These are phyloP conservation scores for Agaricus sinodeliciosus DNA, from an alignment of 768 basidiomycete species.

Conservation along the genomic window DNA sequence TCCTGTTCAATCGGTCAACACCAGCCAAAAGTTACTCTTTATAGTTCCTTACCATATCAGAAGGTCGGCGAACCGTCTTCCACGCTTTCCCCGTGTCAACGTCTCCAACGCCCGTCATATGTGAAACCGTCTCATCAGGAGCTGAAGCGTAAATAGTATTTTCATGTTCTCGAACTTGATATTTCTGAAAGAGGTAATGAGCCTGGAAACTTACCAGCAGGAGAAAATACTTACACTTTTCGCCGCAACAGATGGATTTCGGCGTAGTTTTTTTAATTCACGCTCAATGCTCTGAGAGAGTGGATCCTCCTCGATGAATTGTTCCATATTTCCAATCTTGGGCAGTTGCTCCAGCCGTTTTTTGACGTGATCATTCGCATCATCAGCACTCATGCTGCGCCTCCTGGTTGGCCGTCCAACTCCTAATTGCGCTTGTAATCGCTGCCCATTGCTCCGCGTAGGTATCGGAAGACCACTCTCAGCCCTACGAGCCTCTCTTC, in stretches of 20 bases:
- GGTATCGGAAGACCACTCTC: constrained; percentile 38
- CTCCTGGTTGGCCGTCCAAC: constrained; percentile 51
- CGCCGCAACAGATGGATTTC: constrained; percentile 24
- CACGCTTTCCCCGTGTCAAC: constrained; percentile 79
- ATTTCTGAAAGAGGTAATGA: constrained; percentile 43
- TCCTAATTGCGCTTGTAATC: constrained; percentile 24
- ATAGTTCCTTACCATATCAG: constrained; percentile 73
- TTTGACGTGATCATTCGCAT: constrained; percentile 45
- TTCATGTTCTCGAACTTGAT: constrained; percentile 74
- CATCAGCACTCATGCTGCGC: constrained; percentile 75
- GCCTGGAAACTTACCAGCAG: constrained; percentile 5
- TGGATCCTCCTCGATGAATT: constrained; percentile 37
- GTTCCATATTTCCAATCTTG: constrained; percentile 27
- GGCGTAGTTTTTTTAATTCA: constrained; percentile 61
- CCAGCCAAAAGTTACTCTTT: constrained; percentile 7
- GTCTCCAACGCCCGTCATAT: constrained; percentile 72
- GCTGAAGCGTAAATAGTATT: constrained; percentile 77
- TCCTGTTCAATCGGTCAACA: constrained; percentile 45
- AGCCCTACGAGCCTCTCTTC: constrained; percentile 51
- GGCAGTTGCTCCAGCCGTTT: constrained; percentile 30
- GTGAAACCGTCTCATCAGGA: constrained; percentile 69
- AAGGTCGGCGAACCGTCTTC: constrained; percentile 82
- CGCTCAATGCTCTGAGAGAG: constrained; percentile 67
- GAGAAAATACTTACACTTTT: constrained; percentile 32
- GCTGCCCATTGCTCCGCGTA: constrained; percentile 10